Conservation (phyloP, 192 early-diverging fungal genomes). For the Coemansia sp. region DNA sequence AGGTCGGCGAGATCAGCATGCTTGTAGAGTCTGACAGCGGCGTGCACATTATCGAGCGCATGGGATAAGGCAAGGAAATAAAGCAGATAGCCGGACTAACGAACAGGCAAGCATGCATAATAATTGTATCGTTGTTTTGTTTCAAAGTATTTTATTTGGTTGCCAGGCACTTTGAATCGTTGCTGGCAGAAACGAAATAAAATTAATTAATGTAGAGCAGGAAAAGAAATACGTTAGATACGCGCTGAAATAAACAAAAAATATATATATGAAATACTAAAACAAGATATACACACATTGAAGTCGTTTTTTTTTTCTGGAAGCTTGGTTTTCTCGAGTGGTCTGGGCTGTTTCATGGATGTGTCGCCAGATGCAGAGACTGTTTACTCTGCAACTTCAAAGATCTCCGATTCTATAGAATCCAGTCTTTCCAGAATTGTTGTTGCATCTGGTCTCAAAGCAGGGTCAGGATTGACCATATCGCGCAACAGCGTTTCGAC, state of each 20-base stretch:
- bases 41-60: conserved; percentile 90
- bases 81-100: too few relatives aligned
- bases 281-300: too few relatives aligned
- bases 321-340: too few relatives aligned
- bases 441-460: conserved; percentile 38
- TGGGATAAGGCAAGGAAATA: conserved; percentile 57
- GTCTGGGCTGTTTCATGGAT: too few relatives aligned
- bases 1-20: conserved; percentile 79
- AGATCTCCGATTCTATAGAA: conserved; percentile 45
- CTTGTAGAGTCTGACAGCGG: conserved; percentile 89
- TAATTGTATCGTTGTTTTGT: too few relatives aligned
- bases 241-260: too few relatives aligned
- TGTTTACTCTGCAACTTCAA: conserved; percentile 19
- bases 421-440: conserved; percentile 40
- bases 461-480: conserved; percentile 45
- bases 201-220: too few relatives aligned
- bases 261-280: too few relatives aligned
- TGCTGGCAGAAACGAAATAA: neutral
- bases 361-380: too few relatives aligned
- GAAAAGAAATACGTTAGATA: too few relatives aligned
- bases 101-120: neutral
- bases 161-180: neutral
- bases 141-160: too few relatives aligned
- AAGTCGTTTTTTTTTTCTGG: too few relatives aligned
- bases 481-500: conserved; percentile 39